Base-by-base conservation (phyloP, 768 basidiomycete genomes). In the Auriscalpium microsporum region DNA sequence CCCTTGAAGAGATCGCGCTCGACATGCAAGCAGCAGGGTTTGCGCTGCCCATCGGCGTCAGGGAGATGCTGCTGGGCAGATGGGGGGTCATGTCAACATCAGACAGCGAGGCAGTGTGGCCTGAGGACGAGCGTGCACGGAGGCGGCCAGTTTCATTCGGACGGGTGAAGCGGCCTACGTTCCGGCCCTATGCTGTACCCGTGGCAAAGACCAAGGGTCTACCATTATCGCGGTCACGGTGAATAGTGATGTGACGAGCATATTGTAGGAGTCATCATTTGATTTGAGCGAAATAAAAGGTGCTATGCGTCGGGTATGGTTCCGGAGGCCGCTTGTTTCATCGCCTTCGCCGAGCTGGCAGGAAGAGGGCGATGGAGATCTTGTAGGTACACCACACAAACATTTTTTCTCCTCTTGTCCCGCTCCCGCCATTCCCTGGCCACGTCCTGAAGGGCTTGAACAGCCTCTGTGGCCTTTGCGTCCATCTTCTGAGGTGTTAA, bases 381-480 rank as follows among this genome's bases (percentile, higher is more conserved):
- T 40, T 62, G 61, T 4, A 62, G 23, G 21, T 57, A 55, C 38
- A 55, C 40, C 21, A 53, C 53, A 3, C 44, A 47, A 40, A 56
- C 48, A 7, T 50, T 53, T 28, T 28, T 28, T 45, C 35, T 60
- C 35, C 44, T 59, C 33, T 54, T 51, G 44, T 60, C 50, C 50
- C 64, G 57, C 33, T 50, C 35, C 44, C 48, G 38, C 56, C 58
- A 59, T 49, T 65, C 64, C 52, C 50, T 58, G 23, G 54, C 68
- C 8, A 62, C 45, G 48, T 67, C 71, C 23, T 52, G 53, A 33
- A 72, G 53, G 37, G 46, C 50, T 23, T 60, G 52, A 17, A 64
- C 52, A 19, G 50, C 55, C 13, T 54, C 48, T 7, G 42, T 42
- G 10, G 59, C 58, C 8, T 67, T 55, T 23, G 59, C 48, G 1